Conservation (phyloP, 345 rosid genomes). For the Limnanthes douglasii region DNA sequence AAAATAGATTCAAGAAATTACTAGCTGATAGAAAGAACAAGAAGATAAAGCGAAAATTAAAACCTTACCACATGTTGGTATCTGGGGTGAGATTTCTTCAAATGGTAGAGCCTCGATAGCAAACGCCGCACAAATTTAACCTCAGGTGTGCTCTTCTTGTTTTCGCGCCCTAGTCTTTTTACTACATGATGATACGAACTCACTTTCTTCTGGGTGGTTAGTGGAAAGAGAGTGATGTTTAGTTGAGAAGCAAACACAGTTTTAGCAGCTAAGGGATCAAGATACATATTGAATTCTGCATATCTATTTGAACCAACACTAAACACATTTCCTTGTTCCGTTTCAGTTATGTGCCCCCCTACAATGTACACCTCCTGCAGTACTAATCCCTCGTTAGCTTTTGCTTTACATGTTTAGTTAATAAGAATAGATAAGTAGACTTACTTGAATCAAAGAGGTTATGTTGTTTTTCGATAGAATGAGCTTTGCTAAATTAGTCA, state of each 20-base stretch:
- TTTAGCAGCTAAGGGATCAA: constrained; percentile 79
- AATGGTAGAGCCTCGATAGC: constrained; percentile 29
- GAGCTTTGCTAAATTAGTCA: constrained; percentile 65
- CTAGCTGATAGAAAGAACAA: neutral
- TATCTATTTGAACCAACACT: constrained; percentile 29
- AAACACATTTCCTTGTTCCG: constrained; percentile 46
- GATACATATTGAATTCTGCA: constrained; percentile 78
- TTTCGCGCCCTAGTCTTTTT: constrained; percentile 7
- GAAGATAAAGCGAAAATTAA: neutral
- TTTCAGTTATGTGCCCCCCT: constrained; percentile 56
- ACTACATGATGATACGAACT: constrained; percentile 27
- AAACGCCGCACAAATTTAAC: constrained; percentile 28
- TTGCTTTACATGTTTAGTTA: neutral
- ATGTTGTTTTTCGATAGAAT: constrained; percentile 21
- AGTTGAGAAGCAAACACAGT: constrained; percentile 46
- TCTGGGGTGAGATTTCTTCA: constrained; percentile 33
- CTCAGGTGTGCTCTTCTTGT: constrained; percentile 37
- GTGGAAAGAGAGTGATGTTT: constrained; percentile 60
- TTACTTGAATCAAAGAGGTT: constrained; percentile 43
- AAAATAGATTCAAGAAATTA: neutral
- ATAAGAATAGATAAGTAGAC: neutral
- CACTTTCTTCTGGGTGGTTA: constrained; percentile 34
- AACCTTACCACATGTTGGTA: constrained; percentile 48
- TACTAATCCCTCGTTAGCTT: neutral
- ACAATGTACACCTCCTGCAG: constrained; percentile 59